phyloP scores from a whole-genome alignment of 257 asterid genomes.

The Scutellaria galericulata region DNA sequence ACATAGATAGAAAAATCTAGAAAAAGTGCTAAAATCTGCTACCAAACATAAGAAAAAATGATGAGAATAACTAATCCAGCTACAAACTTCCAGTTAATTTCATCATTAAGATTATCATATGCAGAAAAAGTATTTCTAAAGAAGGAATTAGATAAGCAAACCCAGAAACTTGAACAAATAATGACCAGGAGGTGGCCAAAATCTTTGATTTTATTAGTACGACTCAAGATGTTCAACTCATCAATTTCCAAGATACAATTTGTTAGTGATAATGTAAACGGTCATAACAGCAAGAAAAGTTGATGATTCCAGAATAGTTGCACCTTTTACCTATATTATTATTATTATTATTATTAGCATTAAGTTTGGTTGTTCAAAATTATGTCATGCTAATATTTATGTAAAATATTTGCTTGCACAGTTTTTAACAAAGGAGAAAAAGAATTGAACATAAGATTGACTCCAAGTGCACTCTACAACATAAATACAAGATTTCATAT shows the following conservation, averaged over 20 bases:
- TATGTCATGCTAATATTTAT: not conserved
- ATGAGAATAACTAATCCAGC: not conserved
- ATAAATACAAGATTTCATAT: slow-evolving; percentile 15
- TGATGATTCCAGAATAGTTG: not conserved
- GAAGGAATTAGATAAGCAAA: not conserved
- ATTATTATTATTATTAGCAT: not conserved
- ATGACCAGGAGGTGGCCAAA: slow-evolving; percentile 21
- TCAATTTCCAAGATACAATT: not conserved
- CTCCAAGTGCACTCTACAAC: not conserved
- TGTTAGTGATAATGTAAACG: not conserved
- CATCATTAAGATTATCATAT: slow-evolving; percentile 1
- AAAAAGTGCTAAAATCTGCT: slow-evolving; percentile 4
- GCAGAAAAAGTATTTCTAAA: not conserved
- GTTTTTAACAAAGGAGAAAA: not conserved
- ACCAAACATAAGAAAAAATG: slow-evolving; percentile 4
- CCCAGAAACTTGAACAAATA: not conserved
- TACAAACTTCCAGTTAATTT: not conserved
- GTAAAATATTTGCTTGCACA: not conserved
- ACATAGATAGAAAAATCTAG: not conserved
- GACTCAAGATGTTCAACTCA: slow-evolving; percentile 8
- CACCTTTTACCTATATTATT: slow-evolving; percentile 7
- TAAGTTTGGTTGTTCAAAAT: slow-evolving; percentile 4
- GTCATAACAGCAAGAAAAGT: not conserved
- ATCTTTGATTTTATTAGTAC: not conserved
- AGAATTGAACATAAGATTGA: slow-evolving; percentile 15